Conservation (phyloP, 2,329 filamentous ascomycete species). For the Hirsutella minnesotensis region DNA sequence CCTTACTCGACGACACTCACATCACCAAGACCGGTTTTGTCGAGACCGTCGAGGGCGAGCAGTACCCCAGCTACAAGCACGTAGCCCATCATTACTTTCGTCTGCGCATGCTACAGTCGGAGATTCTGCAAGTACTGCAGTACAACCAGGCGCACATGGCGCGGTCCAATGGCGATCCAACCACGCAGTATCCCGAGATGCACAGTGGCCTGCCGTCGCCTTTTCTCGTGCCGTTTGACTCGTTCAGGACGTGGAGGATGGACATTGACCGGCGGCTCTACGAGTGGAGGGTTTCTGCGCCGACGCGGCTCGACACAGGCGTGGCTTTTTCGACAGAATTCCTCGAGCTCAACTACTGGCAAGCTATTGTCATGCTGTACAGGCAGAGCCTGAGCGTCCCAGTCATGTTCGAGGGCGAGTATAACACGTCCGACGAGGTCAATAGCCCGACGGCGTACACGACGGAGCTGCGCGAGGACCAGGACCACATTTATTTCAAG, state of each 20-base stretch:
- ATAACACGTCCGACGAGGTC: constrained; percentile 52
- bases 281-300: constrained; percentile 78
- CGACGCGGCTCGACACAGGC: constrained; percentile 65
- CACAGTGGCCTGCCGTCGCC: constrained; percentile 71
- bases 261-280: constrained; percentile 75
- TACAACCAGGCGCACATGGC: constrained; percentile 80
- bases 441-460: constrained; percentile 50
- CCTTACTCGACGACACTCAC: constrained; percentile 73
- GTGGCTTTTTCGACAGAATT: constrained; percentile 86
- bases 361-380: constrained; percentile 91
- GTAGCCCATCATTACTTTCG: constrained; percentile 90
- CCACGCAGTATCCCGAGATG: constrained; percentile 58
- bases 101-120: constrained; percentile 77
- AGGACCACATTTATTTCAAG: constrained; percentile 86
- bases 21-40: constrained; percentile 72
- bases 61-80: constrained; percentile 72
- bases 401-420: constrained; percentile 70
- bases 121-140: constrained; percentile 88
- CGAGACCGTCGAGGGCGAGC: constrained; percentile 41
- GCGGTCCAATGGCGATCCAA: constrained; percentile 51
- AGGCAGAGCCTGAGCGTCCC: constrained; percentile 82
- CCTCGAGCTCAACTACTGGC: constrained; percentile 93
- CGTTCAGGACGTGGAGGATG: constrained; percentile 77
- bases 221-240: constrained; percentile 72
- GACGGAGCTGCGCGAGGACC: constrained; percentile 61